phyloP scores from a whole-genome alignment of 495 filamentous ascomycete genomes.

The Saxophila tyrrhenica region DNA sequence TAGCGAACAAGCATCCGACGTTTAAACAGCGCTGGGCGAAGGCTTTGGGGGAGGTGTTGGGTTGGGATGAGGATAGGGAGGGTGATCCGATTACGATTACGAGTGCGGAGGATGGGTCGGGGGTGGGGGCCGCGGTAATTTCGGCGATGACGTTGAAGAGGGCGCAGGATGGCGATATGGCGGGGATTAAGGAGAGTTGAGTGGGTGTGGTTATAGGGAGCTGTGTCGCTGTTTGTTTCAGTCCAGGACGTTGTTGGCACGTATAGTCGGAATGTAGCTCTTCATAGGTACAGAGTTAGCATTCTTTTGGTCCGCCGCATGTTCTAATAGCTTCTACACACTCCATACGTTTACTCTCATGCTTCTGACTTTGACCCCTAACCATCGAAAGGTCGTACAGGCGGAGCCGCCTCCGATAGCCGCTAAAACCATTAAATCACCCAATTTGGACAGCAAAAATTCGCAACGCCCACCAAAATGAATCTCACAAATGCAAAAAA shows the following conservation, averaged over 20 bases:
- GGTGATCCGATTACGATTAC: conserved; percentile 21
- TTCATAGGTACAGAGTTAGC: no score
- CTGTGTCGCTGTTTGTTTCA: not conserved
- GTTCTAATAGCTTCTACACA: no score
- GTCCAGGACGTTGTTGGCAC: no score
- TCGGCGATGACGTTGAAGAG: conserved; percentile 20
- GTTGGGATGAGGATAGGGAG: conserved; percentile 15
- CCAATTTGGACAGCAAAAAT: no score
- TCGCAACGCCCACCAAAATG: no score
- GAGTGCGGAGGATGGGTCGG: conserved; percentile 20
- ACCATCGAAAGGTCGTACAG: no score
- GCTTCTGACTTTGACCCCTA: no score
- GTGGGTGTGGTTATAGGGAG: not conserved
- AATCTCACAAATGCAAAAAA: not conserved
- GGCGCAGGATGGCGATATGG: conserved; percentile 15
- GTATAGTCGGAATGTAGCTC: no score
- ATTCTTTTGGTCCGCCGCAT: no score
- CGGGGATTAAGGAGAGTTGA: conserved; percentile 11
- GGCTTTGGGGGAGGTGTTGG: conserved; percentile 21
- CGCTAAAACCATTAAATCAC: no score
- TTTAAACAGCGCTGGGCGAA: conserved; percentile 17
- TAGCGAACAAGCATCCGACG: conserved; percentile 13
- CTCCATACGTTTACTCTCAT: no score
- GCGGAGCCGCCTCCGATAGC: no score
- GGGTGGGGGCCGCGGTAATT: conserved; percentile 23